Percentiles rank a stretch among this genome's conserved stretches.
Evolutionary conservation across 768 basidiomycete species (phyloP).

Genomic region (Polyporus arcularius): DNA sequence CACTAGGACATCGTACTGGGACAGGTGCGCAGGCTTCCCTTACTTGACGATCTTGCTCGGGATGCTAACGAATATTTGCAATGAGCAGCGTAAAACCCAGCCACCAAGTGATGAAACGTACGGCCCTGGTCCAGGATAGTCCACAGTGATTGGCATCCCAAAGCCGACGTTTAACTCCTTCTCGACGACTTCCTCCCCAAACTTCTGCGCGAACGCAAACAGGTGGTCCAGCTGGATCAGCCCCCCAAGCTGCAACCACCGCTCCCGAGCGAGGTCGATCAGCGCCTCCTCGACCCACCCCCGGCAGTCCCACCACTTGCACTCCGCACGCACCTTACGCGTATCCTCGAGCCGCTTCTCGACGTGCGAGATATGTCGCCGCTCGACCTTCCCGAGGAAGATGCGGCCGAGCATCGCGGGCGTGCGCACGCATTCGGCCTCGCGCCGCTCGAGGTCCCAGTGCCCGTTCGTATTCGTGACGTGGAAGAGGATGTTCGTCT

Average conservation of each 20-base stretch:
- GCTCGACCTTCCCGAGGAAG: conserved; percentile 12
- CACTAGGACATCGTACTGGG: background rate
- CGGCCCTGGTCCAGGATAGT: conserved; percentile 8
- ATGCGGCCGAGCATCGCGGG: conserved; percentile 18
- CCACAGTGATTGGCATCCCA: conserved; percentile 9
- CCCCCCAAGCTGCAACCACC: background rate
- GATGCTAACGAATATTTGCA: background rate
- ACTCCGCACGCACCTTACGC: background rate
- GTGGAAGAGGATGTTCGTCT: conserved; percentile 12
- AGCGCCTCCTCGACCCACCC: conserved; percentile 16
- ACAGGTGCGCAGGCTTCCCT: background rate
- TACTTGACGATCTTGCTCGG: conserved; percentile 5
- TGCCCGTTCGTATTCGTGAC: conserved; percentile 12
- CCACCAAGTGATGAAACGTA: background rate
- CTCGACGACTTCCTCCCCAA: conserved; percentile 5
- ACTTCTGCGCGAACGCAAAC: conserved; percentile 4
- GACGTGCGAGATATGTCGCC: background rate
- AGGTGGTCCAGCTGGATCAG: conserved; percentile 5
- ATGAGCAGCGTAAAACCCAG: background rate
- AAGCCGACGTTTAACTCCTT: conserved; percentile 1
- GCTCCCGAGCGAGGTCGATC: background rate
- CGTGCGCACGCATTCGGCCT: conserved; percentile 17
- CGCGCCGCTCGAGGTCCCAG: conserved; percentile 16
- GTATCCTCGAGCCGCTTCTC: conserved; percentile 7
- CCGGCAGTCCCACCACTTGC: conserved; percentile 16